Conservation (phyloP, 1,284 basidiomycete genomes). For the Microbotryomycetes sp. region DNA sequence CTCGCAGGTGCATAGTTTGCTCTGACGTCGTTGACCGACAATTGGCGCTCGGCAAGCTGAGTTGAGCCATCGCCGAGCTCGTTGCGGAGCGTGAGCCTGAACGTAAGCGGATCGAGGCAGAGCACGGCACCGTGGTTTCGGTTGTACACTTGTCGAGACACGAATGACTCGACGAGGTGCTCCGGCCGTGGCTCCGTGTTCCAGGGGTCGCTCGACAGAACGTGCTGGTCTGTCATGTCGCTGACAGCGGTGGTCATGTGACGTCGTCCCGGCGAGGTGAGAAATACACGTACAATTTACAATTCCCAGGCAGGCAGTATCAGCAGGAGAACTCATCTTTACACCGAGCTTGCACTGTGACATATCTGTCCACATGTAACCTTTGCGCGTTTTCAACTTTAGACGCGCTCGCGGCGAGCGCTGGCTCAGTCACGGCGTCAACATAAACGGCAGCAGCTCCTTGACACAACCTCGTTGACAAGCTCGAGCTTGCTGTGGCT, state of each 20-base stretch:
- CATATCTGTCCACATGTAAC: too few species aligned
- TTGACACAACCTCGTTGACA: not conserved
- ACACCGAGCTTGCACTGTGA: too few species aligned
- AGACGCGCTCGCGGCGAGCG: too few species aligned
- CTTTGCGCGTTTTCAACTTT: not conserved
- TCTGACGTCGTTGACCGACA: constrained; percentile 7
- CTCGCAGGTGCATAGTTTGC: not conserved
- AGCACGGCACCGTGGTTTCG: constrained; percentile 28
- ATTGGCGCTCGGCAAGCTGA: not conserved
- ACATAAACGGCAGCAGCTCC: not conserved
- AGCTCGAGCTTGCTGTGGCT: not conserved
- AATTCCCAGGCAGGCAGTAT: not conserved
- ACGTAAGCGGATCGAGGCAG: not conserved
- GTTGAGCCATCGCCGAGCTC: constrained; percentile 4
- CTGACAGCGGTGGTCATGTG: not conserved
- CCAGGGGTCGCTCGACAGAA: constrained; percentile 20
- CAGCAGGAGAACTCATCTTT: not conserved
- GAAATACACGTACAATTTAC: not conserved
- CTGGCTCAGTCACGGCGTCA: not conserved
- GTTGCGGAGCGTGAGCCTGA: constrained; percentile 3
- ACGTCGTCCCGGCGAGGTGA: not conserved
- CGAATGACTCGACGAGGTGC: constrained; percentile 3
- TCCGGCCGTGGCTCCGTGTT: constrained; percentile 20
- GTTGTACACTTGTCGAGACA: not conserved
- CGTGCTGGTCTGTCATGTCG: constrained; percentile 1